Evolutionary conservation across 495 filamentous ascomycete genomes (phyloP).

Genomic region (Aspergillus conjunctus): DNA sequence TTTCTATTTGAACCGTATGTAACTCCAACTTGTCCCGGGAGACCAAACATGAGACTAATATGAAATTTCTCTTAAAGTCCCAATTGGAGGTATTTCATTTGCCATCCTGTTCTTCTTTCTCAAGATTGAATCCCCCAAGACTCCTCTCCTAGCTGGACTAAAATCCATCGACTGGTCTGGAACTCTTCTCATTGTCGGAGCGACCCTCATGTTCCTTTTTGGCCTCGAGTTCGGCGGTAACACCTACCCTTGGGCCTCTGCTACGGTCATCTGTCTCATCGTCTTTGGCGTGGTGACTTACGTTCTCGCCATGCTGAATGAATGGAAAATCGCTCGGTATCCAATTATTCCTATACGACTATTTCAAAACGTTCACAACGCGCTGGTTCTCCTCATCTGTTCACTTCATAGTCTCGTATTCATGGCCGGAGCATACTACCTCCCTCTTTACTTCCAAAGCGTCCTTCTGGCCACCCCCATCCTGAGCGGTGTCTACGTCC

Average conservation of each 20-base stretch:
- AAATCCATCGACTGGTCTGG: slow-evolving; percentile 79
- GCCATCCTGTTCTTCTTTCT: slow-evolving; percentile 69
- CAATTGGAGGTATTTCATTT: slow-evolving; percentile 71
- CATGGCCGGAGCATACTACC: slow-evolving; percentile 72
- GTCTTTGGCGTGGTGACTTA: slow-evolving; percentile 70
- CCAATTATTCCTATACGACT: slow-evolving; percentile 77
- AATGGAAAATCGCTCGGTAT: slow-evolving; percentile 71
- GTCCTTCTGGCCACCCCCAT: slow-evolving; percentile 74
- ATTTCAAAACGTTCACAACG: slow-evolving; percentile 61
- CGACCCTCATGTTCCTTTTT: slow-evolving; percentile 79
- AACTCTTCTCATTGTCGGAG: slow-evolving; percentile 68
- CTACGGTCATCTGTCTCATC: slow-evolving; percentile 75
- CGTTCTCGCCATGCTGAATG: slow-evolving; percentile 64
- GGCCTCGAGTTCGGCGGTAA: slow-evolving; percentile 79
- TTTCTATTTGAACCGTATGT: slow-evolving; percentile 66
- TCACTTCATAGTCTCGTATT: slow-evolving; percentile 74
- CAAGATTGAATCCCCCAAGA: slow-evolving; percentile 74
- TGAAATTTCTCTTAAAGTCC: slow-evolving; percentile 46
- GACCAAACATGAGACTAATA: slow-evolving; percentile 20
- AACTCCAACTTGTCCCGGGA: neutral
- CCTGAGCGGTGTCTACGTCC: slow-evolving; percentile 74
- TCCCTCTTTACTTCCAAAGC: slow-evolving; percentile 78
- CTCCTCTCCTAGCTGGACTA: slow-evolving; percentile 68
- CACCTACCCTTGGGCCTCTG: slow-evolving; percentile 72
- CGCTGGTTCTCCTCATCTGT: slow-evolving; percentile 57